Base-by-base conservation (phyloP, 371 early-diverging fungal genomes). In the Haplosporangium sp. region DNA sequence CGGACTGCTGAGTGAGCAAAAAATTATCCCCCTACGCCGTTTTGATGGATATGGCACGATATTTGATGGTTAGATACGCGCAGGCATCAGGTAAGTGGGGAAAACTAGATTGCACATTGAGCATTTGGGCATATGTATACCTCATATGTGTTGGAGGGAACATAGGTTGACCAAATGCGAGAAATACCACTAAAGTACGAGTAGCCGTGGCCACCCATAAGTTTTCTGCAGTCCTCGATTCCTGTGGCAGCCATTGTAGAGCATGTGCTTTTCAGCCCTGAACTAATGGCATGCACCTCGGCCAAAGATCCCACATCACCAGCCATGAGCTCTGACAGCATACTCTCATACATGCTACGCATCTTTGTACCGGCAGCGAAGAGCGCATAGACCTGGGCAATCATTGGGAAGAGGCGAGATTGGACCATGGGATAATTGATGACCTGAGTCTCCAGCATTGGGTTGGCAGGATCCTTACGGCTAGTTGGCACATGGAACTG, bases 161-260 rank as follows among this genome's bases (percentile, higher is more conserved):
- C 87, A 66, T 86, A 82, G 55, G 79, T 85, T 43, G 86, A 86
- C 79, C 88, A 92, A 36, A 91, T 69, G 47, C 92, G 87, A 41
- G 90, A 84, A 14, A 95, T 84, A 6, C 95, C 94, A 40, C 91
- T 91, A 83, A 89, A 92, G 43, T 84, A 81, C 20, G 92, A 89
- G 73, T 85, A 95, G 0, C 95, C 95, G 46, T 95, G 95, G 8
- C 96, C 96, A 12, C 96, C 96, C 86, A 92, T 90, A 7, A 91
- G 84, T 36, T 92, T 90, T 9, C 95, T 86, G 67, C 92, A 90
- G 18, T 90, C 90, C 62, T 95, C 96, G 18, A 93, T 83, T 50
- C 92, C 94, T 9, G 90, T 89, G 0, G 90, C 74, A 6, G 88
- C 84, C 23, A 89, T 83, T 42, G 92, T 92, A 0, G 95, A 85